These are phyloP conservation scores for Mucor sp. DNA, from an alignment of 371 early-diverging fungal genomes.

Conservation along the genomic window DNA sequence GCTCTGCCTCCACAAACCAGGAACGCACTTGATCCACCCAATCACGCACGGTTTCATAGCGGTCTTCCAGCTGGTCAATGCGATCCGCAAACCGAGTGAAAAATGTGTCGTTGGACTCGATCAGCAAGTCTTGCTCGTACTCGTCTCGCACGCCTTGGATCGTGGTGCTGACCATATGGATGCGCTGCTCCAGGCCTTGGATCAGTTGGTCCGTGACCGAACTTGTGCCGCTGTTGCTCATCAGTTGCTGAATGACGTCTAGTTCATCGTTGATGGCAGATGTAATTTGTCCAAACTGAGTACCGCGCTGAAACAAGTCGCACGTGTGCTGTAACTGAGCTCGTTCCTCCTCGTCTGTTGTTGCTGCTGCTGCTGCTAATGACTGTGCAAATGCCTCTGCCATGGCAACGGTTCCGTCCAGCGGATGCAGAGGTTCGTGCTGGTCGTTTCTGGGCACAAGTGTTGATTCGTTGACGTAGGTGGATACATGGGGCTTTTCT, in stretches of 20 bases:
- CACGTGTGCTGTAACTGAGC: neutral
- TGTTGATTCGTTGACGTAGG: conserved; percentile 2
- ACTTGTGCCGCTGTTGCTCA: conserved; percentile 33
- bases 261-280: conserved; percentile 41
- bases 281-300: conserved; percentile 39
- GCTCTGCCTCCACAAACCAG: conserved; percentile 58
- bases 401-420: conserved; percentile 35
- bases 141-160: conserved; percentile 32
- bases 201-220: conserved; percentile 34
- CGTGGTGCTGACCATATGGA: conserved; percentile 28
- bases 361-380: neutral
- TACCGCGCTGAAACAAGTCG: conserved; percentile 20
- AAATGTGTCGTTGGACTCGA: conserved; percentile 2
- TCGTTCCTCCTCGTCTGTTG: neutral
- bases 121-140: conserved; percentile 19
- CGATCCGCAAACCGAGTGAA: conserved; percentile 10
- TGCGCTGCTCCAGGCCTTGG: conserved; percentile 37
- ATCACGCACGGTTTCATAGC: conserved; percentile 36
- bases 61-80: conserved; percentile 12
- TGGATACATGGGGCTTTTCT: neutral
- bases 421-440: conserved; percentile 28
- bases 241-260: conserved; percentile 41
- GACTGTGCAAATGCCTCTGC: conserved; percentile 15
- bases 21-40: conserved; percentile 58
- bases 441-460: conserved; percentile 5